Percentiles rank a stretch among this genome's conserved stretches.
These are phyloP conservation scores for Penicillium turbatum DNA, from an alignment of 495 filamentous ascomycete genomes.

Conservation along the genomic window DNA sequence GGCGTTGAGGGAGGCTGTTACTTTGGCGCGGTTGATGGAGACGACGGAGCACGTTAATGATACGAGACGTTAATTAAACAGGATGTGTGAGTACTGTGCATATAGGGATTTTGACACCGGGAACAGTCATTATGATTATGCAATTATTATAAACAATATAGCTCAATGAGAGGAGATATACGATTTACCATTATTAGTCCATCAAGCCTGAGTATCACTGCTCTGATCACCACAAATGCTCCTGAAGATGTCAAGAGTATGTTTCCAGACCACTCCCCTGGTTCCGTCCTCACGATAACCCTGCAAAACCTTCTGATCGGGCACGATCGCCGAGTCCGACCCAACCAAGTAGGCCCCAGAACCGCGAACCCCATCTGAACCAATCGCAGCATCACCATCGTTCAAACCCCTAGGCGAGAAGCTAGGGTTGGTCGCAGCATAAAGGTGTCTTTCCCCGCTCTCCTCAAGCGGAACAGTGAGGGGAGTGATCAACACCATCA, in stretches of 20 bases:
- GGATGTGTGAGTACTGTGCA: not conserved
- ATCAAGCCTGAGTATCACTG: not conserved
- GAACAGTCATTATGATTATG: not conserved
- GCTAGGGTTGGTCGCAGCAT: constrained; percentile 36
- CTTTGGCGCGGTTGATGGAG: constrained; percentile 39
- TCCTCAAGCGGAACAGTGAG: constrained; percentile 34
- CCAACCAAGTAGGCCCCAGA: constrained; percentile 25
- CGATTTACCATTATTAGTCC: not conserved
- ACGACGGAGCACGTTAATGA: constrained; percentile 36
- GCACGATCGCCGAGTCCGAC: constrained; percentile 6
- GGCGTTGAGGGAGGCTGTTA: constrained; percentile 39
- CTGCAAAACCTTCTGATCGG: constrained; percentile 12
- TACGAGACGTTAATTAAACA: constrained; percentile 26
- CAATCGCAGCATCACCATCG: constrained; percentile 9
- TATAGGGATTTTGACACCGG: not conserved
- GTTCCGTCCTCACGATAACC: constrained; percentile 17
- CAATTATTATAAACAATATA: not conserved
- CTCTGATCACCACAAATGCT: constrained; percentile 14
- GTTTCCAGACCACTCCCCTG: constrained; percentile 19
- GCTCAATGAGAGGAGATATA: not conserved
- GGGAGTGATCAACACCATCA: constrained; percentile 18
- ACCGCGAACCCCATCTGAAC: constrained; percentile 20
- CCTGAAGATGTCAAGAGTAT: constrained; percentile 19
- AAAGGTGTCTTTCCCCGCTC: constrained; percentile 44
- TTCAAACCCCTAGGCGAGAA: constrained; percentile 24